Conservation (phyloP, 129 eudicot species). For the Arctium lappa region DNA sequence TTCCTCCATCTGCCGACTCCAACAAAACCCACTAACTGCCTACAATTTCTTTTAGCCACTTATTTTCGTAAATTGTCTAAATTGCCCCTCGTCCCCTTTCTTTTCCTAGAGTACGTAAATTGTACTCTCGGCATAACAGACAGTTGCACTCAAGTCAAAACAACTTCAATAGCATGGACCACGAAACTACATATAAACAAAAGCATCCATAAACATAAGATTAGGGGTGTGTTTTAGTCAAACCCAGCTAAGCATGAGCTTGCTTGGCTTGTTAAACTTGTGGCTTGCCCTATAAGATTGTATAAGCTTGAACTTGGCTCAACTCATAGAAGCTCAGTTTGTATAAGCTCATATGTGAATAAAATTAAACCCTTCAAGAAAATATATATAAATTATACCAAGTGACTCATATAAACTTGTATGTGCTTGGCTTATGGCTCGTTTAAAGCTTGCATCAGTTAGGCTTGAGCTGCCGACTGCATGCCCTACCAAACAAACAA, state of each 20-base stretch:
- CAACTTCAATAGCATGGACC: not conserved
- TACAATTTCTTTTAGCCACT: too few relatives aligned
- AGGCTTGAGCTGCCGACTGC: not conserved
- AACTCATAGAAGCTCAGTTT: not conserved
- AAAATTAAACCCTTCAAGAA: not conserved
- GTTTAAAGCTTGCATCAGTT: not conserved
- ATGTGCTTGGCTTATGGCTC: not conserved
- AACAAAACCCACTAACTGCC: too few relatives aligned
- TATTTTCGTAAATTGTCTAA: too few relatives aligned
- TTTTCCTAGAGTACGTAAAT: too few relatives aligned
- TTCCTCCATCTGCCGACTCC: too few relatives aligned
- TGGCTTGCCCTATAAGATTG: not conserved
- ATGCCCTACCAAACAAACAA: not conserved
- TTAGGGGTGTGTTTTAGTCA: not conserved
- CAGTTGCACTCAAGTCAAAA: not conserved
- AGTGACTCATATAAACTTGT: not conserved
- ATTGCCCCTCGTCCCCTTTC: too few relatives aligned
- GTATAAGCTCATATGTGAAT: not conserved
- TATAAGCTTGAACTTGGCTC: not conserved
- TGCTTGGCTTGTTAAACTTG: not conserved
- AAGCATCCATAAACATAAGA: not conserved
- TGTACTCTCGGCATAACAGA: too few relatives aligned
- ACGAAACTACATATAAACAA: not conserved
- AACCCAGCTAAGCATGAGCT: not conserved
- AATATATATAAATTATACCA: not conserved